These are phyloP conservation scores for Vicia sativa DNA, from an alignment of 306 rosid species.

Conservation along the genomic window DNA sequence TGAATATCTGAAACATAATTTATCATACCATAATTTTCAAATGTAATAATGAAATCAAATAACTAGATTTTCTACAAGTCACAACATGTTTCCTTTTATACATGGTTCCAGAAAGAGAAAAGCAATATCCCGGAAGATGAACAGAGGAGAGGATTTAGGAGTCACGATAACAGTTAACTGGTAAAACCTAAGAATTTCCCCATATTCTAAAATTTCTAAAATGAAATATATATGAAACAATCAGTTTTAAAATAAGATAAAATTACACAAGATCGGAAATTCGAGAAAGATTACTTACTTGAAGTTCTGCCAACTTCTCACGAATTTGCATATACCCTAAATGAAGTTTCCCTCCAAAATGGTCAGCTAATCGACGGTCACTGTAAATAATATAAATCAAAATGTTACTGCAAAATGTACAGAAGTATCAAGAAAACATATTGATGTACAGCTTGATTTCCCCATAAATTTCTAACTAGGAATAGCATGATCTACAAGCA, in stretches of 20 bases:
- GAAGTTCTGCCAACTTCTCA: conserved; percentile 92
- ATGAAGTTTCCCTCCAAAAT: conserved; percentile 99
- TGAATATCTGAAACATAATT: conserved; percentile 24
- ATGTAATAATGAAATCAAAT: neutral
- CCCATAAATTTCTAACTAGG: conserved; percentile 62
- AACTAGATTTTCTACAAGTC: neutral
- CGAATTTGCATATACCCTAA: conserved; percentile 99
- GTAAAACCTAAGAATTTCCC: conserved; percentile 26
- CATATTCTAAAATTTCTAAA: neutral
- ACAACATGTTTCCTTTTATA: conserved; percentile 5
- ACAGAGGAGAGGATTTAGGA: conserved; percentile 20
- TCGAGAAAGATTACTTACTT: conserved; percentile 56
- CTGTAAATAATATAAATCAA: conserved; percentile 62
- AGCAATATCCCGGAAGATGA: conserved; percentile 23
- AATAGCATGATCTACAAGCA: conserved; percentile 89
- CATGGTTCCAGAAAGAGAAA: neutral
- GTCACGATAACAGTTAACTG: conserved; percentile 17
- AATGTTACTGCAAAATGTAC: conserved; percentile 39
- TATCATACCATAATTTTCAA: neutral
- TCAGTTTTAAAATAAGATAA: conserved; percentile 13
- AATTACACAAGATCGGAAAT: conserved; percentile 20
- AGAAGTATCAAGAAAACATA: conserved; percentile 32
- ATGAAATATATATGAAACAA: neutral
- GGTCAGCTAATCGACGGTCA: conserved; percentile 99
- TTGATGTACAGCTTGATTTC: conserved; percentile 44